Percentiles rank a stretch among this genome's conserved stretches.
These are phyloP conservation scores for Daldinia sp. DNA, from an alignment of 2,329 filamentous ascomycete species.

Conservation along the genomic window DNA sequence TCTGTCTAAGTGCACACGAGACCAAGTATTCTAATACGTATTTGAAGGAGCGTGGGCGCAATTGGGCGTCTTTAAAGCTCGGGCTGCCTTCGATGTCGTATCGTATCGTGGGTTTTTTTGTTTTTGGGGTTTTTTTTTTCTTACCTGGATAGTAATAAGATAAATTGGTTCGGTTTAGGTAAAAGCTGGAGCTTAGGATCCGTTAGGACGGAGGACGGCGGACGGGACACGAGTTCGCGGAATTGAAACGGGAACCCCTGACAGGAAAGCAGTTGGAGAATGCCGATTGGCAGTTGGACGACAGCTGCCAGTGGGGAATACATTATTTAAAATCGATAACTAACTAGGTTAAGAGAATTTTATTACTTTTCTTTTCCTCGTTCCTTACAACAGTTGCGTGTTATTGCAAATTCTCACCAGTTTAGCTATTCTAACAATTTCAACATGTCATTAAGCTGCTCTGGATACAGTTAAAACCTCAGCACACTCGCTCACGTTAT, in stretches of 20 bases:
- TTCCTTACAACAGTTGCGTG: background rate
- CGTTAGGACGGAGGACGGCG: slow-evolving; percentile 20
- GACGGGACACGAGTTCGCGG: slow-evolving; percentile 31
- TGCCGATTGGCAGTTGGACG: slow-evolving; percentile 9
- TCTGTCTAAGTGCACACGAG: background rate
- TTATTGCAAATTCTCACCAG: background rate
- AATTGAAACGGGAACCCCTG: slow-evolving; percentile 15
- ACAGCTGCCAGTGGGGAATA: slow-evolving; percentile 4
- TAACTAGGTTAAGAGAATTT: slow-evolving; percentile 24
- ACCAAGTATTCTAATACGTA: background rate
- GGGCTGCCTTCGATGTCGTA: background rate
- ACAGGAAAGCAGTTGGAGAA: slow-evolving; percentile 1
- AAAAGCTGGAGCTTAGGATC: slow-evolving; percentile 5
- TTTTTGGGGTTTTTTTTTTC: too few species aligned
- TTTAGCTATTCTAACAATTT: background rate
- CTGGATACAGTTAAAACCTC: background rate
- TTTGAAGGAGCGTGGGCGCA: background rate
- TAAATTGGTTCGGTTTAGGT: background rate
- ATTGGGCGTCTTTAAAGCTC: slow-evolving; percentile 13
- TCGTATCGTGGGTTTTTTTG: background rate
- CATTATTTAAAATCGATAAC: slow-evolving; percentile 18
- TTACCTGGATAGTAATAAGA: too few species aligned
- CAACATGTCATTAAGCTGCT: background rate
- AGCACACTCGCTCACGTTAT: background rate
- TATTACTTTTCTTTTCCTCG: background rate